These are phyloP conservation scores for Ophiostoma angusticollis DNA, from an alignment of 2,329 filamentous ascomycete species.

Conservation along the genomic window DNA sequence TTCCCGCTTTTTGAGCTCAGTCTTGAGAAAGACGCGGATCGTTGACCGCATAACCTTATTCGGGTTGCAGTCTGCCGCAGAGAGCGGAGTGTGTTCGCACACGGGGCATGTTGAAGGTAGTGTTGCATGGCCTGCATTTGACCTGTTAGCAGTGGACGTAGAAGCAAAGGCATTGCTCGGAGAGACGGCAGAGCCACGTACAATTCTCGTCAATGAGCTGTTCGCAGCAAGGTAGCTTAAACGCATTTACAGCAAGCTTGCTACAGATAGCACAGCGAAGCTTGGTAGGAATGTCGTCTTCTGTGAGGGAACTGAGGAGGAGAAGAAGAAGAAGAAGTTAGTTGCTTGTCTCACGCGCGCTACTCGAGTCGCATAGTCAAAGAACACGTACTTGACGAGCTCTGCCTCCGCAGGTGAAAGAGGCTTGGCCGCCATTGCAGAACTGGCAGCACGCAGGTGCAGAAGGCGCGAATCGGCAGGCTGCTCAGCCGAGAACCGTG, in stretches of 20 bases:
- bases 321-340: slow-evolving; percentile 7
- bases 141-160: neutral
- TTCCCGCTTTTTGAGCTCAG: slow-evolving; percentile 79
- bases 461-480: neutral
- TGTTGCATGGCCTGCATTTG: slow-evolving; percentile 44
- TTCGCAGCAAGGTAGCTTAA: slow-evolving; percentile 86
- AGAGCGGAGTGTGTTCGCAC: slow-evolving; percentile 83
- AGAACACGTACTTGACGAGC: slow-evolving; percentile 37
- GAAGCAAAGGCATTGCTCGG: no score
- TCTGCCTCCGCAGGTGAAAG: slow-evolving; percentile 41
- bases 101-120: slow-evolving; percentile 75
- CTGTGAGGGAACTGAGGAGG: slow-evolving; percentile 60
- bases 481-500: neutral
- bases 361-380: no score
- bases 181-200: slow-evolving; percentile 32
- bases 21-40: slow-evolving; percentile 80
- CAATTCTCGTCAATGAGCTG: slow-evolving; percentile 87
- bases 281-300: slow-evolving; percentile 89
- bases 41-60: slow-evolving; percentile 89
- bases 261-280: slow-evolving; percentile 89
- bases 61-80: slow-evolving; percentile 71
- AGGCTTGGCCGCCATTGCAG: slow-evolving; percentile 18
- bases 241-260: slow-evolving; percentile 80
- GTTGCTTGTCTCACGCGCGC: no score
- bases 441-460: neutral